Evolutionary conservation across 2,329 filamentous ascomycete species (phyloP).

Genomic region (Trichoderma aggressivum): DNA sequence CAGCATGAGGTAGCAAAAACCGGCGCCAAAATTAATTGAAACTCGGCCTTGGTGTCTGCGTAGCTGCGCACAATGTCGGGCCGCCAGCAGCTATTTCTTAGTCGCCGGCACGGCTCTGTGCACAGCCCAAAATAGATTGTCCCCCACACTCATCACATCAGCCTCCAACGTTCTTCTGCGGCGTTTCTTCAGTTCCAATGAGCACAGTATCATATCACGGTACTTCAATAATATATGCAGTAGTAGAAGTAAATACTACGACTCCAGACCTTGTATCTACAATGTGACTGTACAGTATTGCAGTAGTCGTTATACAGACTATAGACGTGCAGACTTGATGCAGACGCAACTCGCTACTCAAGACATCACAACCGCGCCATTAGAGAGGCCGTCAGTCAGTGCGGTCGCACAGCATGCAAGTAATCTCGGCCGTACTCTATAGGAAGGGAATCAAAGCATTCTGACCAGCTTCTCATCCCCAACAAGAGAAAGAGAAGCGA

Average conservation of each 20-base stretch:
- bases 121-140: conserved; percentile 9
- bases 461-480: not conserved
- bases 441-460: not conserved
- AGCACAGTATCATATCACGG: not conserved
- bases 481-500: not conserved
- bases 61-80: conserved; percentile 1
- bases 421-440: not conserved
- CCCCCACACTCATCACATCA: not conserved
- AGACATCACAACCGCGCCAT: not conserved
- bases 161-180: not conserved
- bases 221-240: not conserved
- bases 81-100: not conserved
- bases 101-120: not conserved
- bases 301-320: not conserved
- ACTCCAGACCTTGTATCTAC: no score
- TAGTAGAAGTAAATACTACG: no score
- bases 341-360: not conserved
- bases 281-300: not conserved
- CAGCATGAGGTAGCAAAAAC: not conserved
- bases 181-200: not conserved
- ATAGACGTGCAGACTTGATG: not conserved
- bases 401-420: not conserved
- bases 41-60: not conserved
- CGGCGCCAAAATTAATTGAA: not conserved
- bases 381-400: not conserved